Base-by-base conservation (phyloP, 2,329 filamentous ascomycete species). In the Sporothrix euskadiensis region DNA sequence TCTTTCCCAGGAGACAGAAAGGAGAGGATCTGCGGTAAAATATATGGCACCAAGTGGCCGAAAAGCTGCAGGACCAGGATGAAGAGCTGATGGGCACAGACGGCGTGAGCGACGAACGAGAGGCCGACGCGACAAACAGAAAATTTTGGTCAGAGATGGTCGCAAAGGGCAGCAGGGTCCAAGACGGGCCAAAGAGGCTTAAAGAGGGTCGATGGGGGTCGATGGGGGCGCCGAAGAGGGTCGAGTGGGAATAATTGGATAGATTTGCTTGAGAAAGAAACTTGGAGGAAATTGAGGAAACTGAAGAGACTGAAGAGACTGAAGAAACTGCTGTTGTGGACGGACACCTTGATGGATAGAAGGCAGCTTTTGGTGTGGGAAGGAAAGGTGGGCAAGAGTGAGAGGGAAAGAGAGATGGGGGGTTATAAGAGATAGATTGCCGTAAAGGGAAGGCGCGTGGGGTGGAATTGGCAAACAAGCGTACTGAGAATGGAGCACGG, bases 341-440 rank as follows among this genome's bases (percentile, higher is more conserved):
- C 68, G 52, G 68, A 59, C 68, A 70, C 68, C 68, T 59, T 70
- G 68, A 70, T 70, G 68, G 68, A 41, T 35, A 70, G n/a, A 44
- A 44, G 35, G 35, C 4, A 41, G 9, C 32, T 22, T 26, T 52
- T 69, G 22, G 66, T 39, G 47, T 26, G 47, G 30, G 32, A 12
- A 56, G 47, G 65, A 69, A 32, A 19, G 26, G 39, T 54, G 47
- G 26, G 26, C 16, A 22, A 35, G 16, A 32, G 16, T 14, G 44
- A 14, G 6, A 32, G 16, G 41, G 65, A 32, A 52, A 16, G 65
- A 49, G 63, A 30, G 41, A 66, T 16, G 63, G 63, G 63, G 39
- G 22, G 4, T 8, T 49, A 66, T 65, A 66, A 30, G 22, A 30
- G 35, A 44, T 14, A 47, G 63, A n/a, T 66, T 32, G 22, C 63